phyloP scores from a whole-genome alignment of 768 basidiomycete genomes.

The Russula dissimulans region DNA sequence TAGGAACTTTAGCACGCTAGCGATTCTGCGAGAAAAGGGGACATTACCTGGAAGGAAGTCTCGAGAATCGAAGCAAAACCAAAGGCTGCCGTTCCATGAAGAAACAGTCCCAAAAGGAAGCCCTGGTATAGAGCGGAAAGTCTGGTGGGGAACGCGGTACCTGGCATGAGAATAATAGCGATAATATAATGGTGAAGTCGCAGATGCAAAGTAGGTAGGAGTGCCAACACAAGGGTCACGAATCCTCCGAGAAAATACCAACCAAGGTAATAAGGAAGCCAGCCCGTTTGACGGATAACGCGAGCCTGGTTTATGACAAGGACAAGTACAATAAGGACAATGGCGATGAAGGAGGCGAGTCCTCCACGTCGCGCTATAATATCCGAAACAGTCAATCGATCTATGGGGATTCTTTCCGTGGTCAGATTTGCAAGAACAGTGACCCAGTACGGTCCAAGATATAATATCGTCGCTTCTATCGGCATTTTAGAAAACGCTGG shows the following conservation, averaged over 20 bases:
- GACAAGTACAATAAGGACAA: conserved; percentile 49
- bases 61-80: conserved; percentile 75
- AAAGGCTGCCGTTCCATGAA: conserved; percentile 72
- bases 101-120: conserved; percentile 72
- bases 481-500: conserved; percentile 58
- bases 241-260: conserved; percentile 68
- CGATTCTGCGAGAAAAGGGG: neutral
- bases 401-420: conserved; percentile 62
- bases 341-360: conserved; percentile 56
- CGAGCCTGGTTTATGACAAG: conserved; percentile 66
- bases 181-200: conserved; percentile 80
- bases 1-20: neutral
- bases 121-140: conserved; percentile 74
- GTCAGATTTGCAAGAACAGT: conserved; percentile 70
- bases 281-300: conserved; percentile 79
- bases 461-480: conserved; percentile 65
- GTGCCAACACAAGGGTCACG: conserved; percentile 53
- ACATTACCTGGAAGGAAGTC: conserved; percentile 55
- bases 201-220: conserved; percentile 58
- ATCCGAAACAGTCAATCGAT: conserved; percentile 63
- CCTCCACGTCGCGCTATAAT: conserved; percentile 57
- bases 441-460: conserved; percentile 70
- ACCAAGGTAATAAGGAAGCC: conserved; percentile 63
- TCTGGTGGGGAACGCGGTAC: conserved; percentile 74
- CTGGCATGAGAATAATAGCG: conserved; percentile 64